phyloP scores from a whole-genome alignment of 2,329 filamentous ascomycete species.

The Claviceps spartinae region DNA sequence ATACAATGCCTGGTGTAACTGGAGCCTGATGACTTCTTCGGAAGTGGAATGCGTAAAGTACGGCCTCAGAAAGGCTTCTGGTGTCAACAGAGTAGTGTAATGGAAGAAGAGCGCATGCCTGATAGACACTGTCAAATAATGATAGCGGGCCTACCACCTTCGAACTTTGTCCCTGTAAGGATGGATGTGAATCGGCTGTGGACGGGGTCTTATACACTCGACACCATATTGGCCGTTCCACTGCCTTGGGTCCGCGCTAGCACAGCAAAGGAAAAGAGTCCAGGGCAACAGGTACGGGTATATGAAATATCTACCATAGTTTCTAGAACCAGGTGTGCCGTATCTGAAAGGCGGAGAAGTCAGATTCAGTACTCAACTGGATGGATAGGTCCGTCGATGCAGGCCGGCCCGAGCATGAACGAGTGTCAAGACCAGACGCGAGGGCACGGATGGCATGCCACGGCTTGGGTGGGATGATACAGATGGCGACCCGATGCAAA shows the following conservation, averaged over 20 bases:
- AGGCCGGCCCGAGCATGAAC: neutral
- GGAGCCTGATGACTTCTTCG: neutral
- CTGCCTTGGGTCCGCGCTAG: conserved; percentile 4
- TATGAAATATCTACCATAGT: neutral
- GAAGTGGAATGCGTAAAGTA: neutral
- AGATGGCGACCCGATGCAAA: conserved; percentile 2
- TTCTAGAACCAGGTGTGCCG: neutral
- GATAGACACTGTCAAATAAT: neutral
- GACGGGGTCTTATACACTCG: conserved; percentile 8
- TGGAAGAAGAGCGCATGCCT: neutral
- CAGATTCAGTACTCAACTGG: neutral
- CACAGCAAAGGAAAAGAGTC: neutral
- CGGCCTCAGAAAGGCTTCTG: neutral
- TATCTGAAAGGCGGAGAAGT: neutral
- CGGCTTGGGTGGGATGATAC: conserved; percentile 4
- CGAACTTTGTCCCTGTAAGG: neutral
- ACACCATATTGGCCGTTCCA: conserved; percentile 2
- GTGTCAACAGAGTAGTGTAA: neutral
- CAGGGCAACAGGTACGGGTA: conserved; percentile 3
- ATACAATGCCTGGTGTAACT: conserved; percentile 1
- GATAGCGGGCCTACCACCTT: neutral
- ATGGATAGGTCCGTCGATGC: neutral
- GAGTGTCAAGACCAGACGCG: neutral
- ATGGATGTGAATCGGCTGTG: conserved; percentile 5
- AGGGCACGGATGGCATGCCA: conserved; percentile 5